phyloP scores from a whole-genome alignment of 495 filamentous ascomycete genomes.

The Penicillium odoratum region DNA sequence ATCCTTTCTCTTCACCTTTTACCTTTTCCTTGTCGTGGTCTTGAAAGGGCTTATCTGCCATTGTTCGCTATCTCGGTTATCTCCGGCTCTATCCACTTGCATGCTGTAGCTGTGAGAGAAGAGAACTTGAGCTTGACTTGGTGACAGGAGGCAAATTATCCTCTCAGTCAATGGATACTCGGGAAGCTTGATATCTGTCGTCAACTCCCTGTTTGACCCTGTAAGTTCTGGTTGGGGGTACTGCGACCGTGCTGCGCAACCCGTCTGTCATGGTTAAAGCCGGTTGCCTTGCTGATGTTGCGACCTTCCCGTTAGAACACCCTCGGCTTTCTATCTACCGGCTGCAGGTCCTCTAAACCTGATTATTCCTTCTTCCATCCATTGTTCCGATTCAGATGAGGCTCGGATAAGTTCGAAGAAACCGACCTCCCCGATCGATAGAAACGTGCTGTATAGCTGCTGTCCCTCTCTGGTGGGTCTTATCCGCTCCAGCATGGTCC shows the following conservation, averaged over 20 bases:
- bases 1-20: slow-evolving; percentile 5
- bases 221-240: not conserved
- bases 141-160: not conserved
- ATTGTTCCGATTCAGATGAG: not conserved
- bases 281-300: slow-evolving; percentile 24
- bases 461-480: slow-evolving; percentile 26
- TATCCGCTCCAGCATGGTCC: slow-evolving; percentile 19
- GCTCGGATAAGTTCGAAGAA: not conserved
- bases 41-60: slow-evolving; percentile 28
- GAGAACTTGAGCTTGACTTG: not conserved
- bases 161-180: slow-evolving; percentile 12
- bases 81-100: slow-evolving; percentile 35
- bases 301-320: slow-evolving; percentile 12
- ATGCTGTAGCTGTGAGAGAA: slow-evolving; percentile 10
- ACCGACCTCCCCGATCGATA: slow-evolving; percentile 1
- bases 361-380: slow-evolving; percentile 8
- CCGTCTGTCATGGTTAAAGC: not conserved
- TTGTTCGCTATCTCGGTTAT: slow-evolving; percentile 41
- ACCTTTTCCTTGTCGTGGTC: not conserved
- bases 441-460: slow-evolving; percentile 20
- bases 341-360: slow-evolving; percentile 29
- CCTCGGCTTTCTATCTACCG: slow-evolving; percentile 22
- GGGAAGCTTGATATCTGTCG: slow-evolving; percentile 7
- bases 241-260: slow-evolving; percentile 5
- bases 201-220: not conserved